Base-by-base conservation (phyloP, 1,284 basidiomycete species). In the Ganoderma sinense region DNA sequence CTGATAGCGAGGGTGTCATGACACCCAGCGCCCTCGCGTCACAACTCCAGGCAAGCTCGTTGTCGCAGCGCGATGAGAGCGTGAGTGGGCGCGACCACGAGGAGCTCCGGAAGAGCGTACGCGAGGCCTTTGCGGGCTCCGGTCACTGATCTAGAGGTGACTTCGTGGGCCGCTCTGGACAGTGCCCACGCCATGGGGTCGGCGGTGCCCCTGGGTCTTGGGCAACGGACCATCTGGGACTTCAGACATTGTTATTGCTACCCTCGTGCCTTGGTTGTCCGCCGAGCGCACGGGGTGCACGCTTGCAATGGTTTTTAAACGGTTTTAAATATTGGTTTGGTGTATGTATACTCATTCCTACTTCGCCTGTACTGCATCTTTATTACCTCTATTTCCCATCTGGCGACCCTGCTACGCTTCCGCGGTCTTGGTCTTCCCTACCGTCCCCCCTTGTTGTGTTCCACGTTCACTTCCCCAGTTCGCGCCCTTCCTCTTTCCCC, bases 21-120 rank as follows among this genome's bases (percentile, higher is more conserved):
- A 85, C 89, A 4, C 87, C 89, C 36, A 92, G 91, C 75, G 84
- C 87, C 29, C 81, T 87, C 14, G 87, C 84, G 11, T 91, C 90
- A 40, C 90, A 92, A 71, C 84, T 89, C 72, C 87, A 89, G 71
- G 89, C 88, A 45, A 87, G 89, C 61, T 90, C 90, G 31, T 78
- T 80, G 51, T 76, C 79, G 33, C 80, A 78, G 55, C 78, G 73
- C 68, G 78, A 76, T 69, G 91, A 89, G 64, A 90, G 87, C 74
- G 86, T 87, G 58, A 86, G 82, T 71, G 86, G 83, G 56, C 84
- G 86, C 70, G 90, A 91, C 26, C 91, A 94, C 68, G 93, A 94
- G 73, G 93, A 94, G 78, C 84, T 95, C 68, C 83, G 93, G 77
- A 86, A 89, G 81, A 95, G 93, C 73, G 92, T 95, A 68, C 84